phyloP scores from a whole-genome alignment of 306 rosid species.

The Lablab purpureus region DNA sequence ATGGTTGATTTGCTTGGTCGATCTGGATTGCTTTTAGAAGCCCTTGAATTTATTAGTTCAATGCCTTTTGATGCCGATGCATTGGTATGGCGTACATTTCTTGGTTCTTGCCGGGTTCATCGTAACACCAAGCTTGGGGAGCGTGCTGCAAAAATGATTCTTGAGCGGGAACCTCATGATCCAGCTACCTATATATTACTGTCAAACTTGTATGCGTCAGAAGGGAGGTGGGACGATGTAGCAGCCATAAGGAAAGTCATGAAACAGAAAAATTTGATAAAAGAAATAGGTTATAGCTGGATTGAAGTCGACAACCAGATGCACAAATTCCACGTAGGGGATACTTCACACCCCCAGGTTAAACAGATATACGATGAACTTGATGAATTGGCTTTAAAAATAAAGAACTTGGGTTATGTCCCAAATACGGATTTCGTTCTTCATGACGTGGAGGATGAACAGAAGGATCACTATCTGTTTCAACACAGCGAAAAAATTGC shows the following conservation, averaged over 20 bases:
- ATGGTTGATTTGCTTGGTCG: slow-evolving; percentile 74
- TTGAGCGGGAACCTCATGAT: slow-evolving; percentile 65
- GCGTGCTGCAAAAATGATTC: slow-evolving; percentile 69
- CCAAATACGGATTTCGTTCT: slow-evolving; percentile 71
- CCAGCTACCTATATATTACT: slow-evolving; percentile 66
- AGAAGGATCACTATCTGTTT: slow-evolving; percentile 66
- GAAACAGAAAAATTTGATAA: slow-evolving; percentile 60
- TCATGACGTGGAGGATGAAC: slow-evolving; percentile 75
- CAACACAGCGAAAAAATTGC: slow-evolving; percentile 81
- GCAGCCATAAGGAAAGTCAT: slow-evolving; percentile 61
- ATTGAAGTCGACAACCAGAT: slow-evolving; percentile 65
- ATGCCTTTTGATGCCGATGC: slow-evolving; percentile 72
- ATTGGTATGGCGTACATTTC: slow-evolving; percentile 77
- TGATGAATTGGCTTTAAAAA: slow-evolving; percentile 51
- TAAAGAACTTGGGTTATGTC: slow-evolving; percentile 64
- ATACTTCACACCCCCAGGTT: slow-evolving; percentile 70
- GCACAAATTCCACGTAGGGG: slow-evolving; percentile 71
- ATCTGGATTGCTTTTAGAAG: slow-evolving; percentile 69
- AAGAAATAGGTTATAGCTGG: slow-evolving; percentile 78
- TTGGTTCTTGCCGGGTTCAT: slow-evolving; percentile 71
- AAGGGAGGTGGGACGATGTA: slow-evolving; percentile 65
- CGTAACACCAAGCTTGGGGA: slow-evolving; percentile 65
- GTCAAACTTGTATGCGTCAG: slow-evolving; percentile 71
- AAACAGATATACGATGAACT: slow-evolving; percentile 64
- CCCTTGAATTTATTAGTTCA: slow-evolving; percentile 56